phyloP scores from a whole-genome alignment of 805 yeast genomes.

The Starmerella vitae region DNA sequence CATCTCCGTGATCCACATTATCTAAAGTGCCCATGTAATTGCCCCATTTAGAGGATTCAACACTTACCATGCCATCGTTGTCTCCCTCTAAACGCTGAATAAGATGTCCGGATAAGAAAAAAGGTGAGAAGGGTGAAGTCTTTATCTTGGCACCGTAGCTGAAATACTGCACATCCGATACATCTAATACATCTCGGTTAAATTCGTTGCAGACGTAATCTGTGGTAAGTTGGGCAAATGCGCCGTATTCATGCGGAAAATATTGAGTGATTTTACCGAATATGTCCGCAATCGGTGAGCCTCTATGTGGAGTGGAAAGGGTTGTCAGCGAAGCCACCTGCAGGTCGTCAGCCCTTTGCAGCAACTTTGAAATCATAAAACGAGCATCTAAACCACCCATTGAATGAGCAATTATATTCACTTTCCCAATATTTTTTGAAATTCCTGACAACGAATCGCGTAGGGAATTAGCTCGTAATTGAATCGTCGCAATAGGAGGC shows the following conservation, averaged over 20 bases:
- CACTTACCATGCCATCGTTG: constrained; percentile 80
- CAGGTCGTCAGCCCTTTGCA: constrained; percentile 30
- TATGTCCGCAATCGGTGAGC: constrained; percentile 70
- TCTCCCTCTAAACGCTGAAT: constrained; percentile 40
- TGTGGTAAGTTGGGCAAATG: constrained; percentile 57
- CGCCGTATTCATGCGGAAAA: constrained; percentile 24
- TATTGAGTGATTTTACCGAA: constrained; percentile 28
- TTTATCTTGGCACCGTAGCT: constrained; percentile 68
- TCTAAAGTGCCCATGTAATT: constrained; percentile 62
- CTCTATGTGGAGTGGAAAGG: constrained; percentile 77
- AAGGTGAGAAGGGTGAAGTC: constrained; percentile 51
- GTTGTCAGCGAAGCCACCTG: constrained; percentile 68
- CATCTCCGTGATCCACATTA: constrained; percentile 71
- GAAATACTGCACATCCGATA: constrained; percentile 54
- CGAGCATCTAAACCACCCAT: constrained; percentile 91
- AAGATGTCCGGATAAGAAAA: constrained; percentile 50
- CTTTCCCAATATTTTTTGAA: constrained; percentile 11
- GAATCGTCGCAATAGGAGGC: constrained; percentile 68
- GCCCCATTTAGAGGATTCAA: constrained; percentile 73
- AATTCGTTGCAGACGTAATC: constrained; percentile 35
- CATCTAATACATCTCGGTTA: constrained; percentile 40
- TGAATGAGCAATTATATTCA: constrained; percentile 70
- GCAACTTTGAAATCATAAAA: constrained; percentile 50
- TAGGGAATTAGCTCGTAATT: constrained; percentile 48
- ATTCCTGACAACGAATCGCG: constrained; percentile 37